Evolutionary conservation across 2,329 filamentous ascomycete genomes (phyloP), one percentile per base, ranked within the genome.

Genomic region (Epichloe scottii): DNA sequence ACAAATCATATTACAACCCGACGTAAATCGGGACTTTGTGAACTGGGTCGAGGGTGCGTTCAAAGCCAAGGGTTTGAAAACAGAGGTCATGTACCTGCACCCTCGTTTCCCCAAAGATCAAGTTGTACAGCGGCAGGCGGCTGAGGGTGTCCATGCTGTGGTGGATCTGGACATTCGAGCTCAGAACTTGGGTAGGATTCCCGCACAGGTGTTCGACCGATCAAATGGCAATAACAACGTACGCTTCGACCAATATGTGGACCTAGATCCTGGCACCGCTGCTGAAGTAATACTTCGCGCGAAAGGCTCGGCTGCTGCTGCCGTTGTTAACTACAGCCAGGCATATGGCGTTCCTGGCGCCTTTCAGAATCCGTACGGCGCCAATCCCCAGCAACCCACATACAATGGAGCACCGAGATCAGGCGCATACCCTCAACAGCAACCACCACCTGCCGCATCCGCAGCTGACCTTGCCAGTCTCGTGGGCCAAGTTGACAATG

Each of bases 141-240:
- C 90, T 11, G 90, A 97, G 66, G 91, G 93, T 17, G 91, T 96
- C 1, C 78, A 87, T 48, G 91, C 86, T 8, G 86, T 96, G 14
- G 82, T 88, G 5, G 84, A 89, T 59, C 76, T 97, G 14, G 82
- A 86, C 54, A 73, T 81, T 48, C 73, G 75, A 44, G 79, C 87
- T 21, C 85, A 95, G 60, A 73, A 75, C 35, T 77, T 77, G 2
- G 82, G 82, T 56, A 89, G 84, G 62, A 85, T 97, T 48, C 80
- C 86, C 0, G 71, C 96, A 3, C 87, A 91, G 59, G 79, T 95
- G 5, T 96, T 96, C 62, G 86, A 95, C 66, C 84, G 89, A 26
- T 84, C 81, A 40, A 77, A 74, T 10, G 87, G 87, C n/a, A 73
- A 74, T 17, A 79, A 79, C 59, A 89, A 87, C 56, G 82, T 94